These are phyloP conservation scores for Aureobasidium subglaciale DNA, from an alignment of 2,329 filamentous ascomycete species.

Conservation along the genomic window DNA sequence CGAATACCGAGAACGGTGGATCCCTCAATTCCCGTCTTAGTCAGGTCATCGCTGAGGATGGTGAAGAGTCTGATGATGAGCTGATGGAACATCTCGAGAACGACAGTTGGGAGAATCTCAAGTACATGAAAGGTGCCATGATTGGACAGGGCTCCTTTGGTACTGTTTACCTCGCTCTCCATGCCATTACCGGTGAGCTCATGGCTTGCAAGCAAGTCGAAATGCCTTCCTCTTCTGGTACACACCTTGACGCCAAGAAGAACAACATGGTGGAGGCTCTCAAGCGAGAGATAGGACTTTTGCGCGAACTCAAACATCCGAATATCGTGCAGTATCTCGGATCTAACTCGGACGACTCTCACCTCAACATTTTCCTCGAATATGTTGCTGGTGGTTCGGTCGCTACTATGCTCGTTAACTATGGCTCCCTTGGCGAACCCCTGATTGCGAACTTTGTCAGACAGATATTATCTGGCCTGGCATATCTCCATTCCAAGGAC, in stretches of 20 bases:
- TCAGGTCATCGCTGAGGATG: conserved; percentile 79
- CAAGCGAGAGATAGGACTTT: conserved; percentile 89
- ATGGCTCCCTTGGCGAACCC: conserved; percentile 87
- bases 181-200: conserved; percentile 92
- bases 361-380: conserved; percentile 99
- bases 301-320: conserved; percentile 87
- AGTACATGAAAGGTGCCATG: conserved; percentile 98
- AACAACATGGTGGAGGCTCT: conserved; percentile 97
- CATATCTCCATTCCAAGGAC: conserved; percentile 86
- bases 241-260: conserved; percentile 79
- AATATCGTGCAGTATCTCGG: conserved; percentile 99
- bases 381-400: conserved; percentile 97
- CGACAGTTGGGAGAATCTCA: conserved; percentile 92
- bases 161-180: conserved; percentile 87
- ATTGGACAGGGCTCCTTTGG: conserved; percentile 97
- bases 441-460: conserved; percentile 94
- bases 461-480: conserved; percentile 86
- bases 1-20: conserved; percentile 48
- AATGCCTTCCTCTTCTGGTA: conserved; percentile 70
- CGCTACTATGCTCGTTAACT: conserved; percentile 97
- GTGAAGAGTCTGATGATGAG: conserved; percentile 85
- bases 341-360: conserved; percentile 81
- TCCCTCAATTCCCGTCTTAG: conserved; percentile 78
- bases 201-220: conserved; percentile 99
- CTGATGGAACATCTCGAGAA: conserved; percentile 83